Evolutionary conservation across 1,139 yeast genomes (phyloP), one percentile per base, ranked within the genome.

Genomic region (Blastobotrys buckinghamii): DNA sequence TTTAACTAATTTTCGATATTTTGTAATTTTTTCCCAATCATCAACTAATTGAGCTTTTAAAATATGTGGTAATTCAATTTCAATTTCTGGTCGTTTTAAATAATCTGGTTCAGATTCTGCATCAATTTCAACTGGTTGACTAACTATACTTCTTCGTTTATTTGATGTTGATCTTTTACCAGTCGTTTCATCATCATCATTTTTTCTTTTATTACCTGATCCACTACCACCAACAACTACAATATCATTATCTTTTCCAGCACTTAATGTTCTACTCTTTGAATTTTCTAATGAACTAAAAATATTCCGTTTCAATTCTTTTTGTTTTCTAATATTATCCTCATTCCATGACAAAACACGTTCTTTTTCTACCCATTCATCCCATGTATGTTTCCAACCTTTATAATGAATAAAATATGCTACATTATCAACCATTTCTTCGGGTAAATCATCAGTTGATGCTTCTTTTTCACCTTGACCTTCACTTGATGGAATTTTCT

Each of bases 331-430:
- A 49, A 83, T 61, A 61, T 85, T 89, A 56, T 83, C 95, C 39
- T 81, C 84, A 46, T 76, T 85, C 62, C 75, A 74, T 55, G 79
- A 83, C 62, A 87, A 70, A 10, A 90, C 76, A 38, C 97, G 71
- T 45, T 79, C 82, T 9, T 69, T 67, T 0, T 79, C 76, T 0
- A 92, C 95, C 98, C 98, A 92, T 65, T 92, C 98, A 64, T 92
- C 97, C 97, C 97, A 90, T 54, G 90, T 82, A 19, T 82, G 69
- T 61, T 89, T 92, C 98, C 98, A 92, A 1, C 98, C 97, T 60
- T 83, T 86, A 67, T 92, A 92, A 63, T 92, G 98, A 9, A 92
- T 79, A 56, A 73, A 82, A 65, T 79, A 90, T 50, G 81, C 74
- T 49, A 71, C 64, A 47, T 68, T 56, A 32, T 55, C 57, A 32